Conservation (phyloP, 2,329 filamentous ascomycete species). For the Epichloe amarillans region DNA sequence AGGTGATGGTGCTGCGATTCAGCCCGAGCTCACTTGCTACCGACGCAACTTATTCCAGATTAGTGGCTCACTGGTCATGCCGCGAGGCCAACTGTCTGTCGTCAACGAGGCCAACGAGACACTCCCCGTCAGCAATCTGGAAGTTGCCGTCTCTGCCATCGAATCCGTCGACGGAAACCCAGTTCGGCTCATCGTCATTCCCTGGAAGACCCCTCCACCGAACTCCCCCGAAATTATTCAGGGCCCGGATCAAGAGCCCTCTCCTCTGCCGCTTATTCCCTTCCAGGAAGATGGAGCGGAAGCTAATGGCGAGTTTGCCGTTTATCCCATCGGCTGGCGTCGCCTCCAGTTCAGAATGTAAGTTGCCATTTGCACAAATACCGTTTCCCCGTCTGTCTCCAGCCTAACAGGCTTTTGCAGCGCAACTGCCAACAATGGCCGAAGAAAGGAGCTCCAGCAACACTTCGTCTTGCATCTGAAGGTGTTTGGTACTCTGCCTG, state of each 20-base stretch:
- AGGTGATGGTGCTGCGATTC: slow-evolving; percentile 43
- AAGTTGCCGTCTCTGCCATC: slow-evolving; percentile 80
- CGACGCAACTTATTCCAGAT: slow-evolving; percentile 93
- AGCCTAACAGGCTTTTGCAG: slow-evolving; percentile 24
- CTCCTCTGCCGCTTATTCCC: slow-evolving; percentile 61
- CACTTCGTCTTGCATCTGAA: slow-evolving; percentile 88
- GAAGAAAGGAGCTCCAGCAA: slow-evolving; percentile 88
- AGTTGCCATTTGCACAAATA: slow-evolving; percentile 27
- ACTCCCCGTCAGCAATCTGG: slow-evolving; percentile 68
- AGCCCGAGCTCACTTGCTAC: slow-evolving; percentile 87
- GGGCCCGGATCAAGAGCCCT: slow-evolving; percentile 68
- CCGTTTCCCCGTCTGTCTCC: slow-evolving; percentile 17
- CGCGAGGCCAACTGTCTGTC: slow-evolving; percentile 64
- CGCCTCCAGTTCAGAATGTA: slow-evolving; percentile 79
- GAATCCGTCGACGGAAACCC: slow-evolving; percentile 89
- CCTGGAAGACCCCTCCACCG: slow-evolving; percentile 90
- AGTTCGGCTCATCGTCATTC: slow-evolving; percentile 89
- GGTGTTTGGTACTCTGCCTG: slow-evolving; percentile 69
- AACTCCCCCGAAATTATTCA: slow-evolving; percentile 55
- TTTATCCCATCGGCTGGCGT: slow-evolving; percentile 90
- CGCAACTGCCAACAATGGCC: slow-evolving; percentile 90
- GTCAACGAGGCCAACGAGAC: slow-evolving; percentile 75
- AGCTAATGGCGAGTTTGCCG: slow-evolving; percentile 66
- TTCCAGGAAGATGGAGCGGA: slow-evolving; percentile 48
- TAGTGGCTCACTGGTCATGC: slow-evolving; percentile 74